These are phyloP conservation scores for Skeletonema potamos DNA, from an alignment of 108 stramenopile species.

Conservation along the genomic window DNA sequence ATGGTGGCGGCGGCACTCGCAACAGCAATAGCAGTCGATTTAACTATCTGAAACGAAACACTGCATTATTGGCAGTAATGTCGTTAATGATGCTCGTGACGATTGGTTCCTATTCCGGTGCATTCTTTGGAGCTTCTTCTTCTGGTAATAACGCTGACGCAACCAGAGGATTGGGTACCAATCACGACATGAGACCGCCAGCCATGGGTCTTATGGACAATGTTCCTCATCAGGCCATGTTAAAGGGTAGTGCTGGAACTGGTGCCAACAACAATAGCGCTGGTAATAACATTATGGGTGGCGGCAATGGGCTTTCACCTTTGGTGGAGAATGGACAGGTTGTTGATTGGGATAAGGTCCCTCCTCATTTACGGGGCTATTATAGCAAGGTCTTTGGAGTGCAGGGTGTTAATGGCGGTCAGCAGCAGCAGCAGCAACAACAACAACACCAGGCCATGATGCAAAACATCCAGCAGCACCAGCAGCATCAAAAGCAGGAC, in stretches of 20 bases:
- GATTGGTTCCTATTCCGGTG: constrained; percentile 4
- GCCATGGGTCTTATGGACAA: constrained; percentile 15
- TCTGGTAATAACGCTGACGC: background rate
- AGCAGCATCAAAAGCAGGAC: too few species aligned
- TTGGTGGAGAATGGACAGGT: background rate
- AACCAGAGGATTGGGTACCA: background rate
- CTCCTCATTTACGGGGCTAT: constrained; percentile 41
- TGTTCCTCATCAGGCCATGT: constrained; percentile 1
- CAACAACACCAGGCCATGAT: background rate
- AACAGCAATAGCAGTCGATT: background rate
- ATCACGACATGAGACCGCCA: constrained; percentile 1
- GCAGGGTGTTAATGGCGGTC: background rate
- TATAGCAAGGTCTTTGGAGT: constrained; percentile 27
- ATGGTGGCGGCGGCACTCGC: background rate
- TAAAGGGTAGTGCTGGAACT: background rate
- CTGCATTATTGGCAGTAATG: constrained; percentile 5
- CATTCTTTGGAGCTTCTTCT: background rate
- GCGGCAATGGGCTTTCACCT: background rate
- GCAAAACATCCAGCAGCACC: constrained; percentile 4
- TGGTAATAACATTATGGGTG: background rate
- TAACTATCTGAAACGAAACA: constrained; percentile 9
- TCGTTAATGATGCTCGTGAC: constrained; percentile 6
- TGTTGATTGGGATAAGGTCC: constrained; percentile 34
- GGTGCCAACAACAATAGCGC: background rate
- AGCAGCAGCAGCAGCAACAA: background rate